Conservation (phyloP, 352 stramenopile genomes). For the Lagenidium giganteum region DNA sequence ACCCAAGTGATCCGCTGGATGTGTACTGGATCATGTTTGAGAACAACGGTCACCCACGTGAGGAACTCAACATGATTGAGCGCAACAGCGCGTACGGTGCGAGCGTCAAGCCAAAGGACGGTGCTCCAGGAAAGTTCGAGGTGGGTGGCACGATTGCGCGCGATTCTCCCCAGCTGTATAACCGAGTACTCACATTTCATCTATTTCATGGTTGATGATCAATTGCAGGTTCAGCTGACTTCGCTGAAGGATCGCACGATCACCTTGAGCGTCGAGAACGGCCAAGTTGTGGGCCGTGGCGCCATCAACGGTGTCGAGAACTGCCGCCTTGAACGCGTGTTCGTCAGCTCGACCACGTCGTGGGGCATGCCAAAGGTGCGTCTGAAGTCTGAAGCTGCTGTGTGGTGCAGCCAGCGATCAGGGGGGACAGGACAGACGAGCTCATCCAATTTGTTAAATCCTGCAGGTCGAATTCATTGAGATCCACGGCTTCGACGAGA, state of each 20-base stretch:
- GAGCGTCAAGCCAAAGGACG: conserved; percentile 61
- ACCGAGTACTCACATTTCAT: neutral
- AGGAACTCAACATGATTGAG: conserved; percentile 86
- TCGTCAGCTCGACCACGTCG: conserved; percentile 80
- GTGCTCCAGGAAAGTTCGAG: conserved; percentile 68
- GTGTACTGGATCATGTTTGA: conserved; percentile 91
- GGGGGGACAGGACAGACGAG: too few relatives aligned
- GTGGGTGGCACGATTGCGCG: conserved; percentile 15
- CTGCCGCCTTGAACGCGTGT: conserved; percentile 76
- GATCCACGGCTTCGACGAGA: conserved; percentile 73
- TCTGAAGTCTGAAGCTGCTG: neutral
- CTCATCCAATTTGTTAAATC: too few relatives aligned
- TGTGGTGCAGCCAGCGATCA: too few relatives aligned
- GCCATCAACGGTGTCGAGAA: conserved; percentile 69
- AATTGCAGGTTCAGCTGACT: conserved; percentile 41
- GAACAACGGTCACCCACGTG: conserved; percentile 69
- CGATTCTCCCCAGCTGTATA: too few relatives aligned
- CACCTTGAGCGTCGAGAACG: conserved; percentile 68
- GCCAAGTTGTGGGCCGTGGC: conserved; percentile 61
- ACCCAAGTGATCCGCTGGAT: conserved; percentile 65
- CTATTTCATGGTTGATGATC: neutral
- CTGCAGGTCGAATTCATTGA: conserved; percentile 79
- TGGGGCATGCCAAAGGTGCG: conserved; percentile 79
- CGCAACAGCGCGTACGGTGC: conserved; percentile 81
- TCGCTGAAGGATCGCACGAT: conserved; percentile 83